Conservation (phyloP, 306 rosid genomes). For the Begonia loranthoides region DNA sequence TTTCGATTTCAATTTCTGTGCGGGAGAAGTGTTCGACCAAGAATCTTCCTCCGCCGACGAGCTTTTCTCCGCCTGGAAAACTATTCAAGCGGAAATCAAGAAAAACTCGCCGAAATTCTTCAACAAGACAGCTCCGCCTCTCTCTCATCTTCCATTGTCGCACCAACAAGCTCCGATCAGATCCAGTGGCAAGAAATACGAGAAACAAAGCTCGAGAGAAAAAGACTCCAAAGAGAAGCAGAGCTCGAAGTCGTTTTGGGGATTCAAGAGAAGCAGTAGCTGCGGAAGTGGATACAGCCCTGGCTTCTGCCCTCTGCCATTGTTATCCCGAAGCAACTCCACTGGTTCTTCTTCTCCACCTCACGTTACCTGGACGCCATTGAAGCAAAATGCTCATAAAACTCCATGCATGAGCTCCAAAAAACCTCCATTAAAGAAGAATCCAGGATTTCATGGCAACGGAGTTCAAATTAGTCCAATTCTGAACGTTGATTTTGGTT, state of each 20-base stretch:
- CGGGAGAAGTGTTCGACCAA: slow-evolving; percentile 31
- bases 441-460: not conserved
- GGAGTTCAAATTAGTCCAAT: too few relatives aligned
- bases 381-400: not conserved
- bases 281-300: not conserved
- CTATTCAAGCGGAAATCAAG: slow-evolving; percentile 22
- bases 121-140: slow-evolving; percentile 37
- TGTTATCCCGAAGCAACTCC: not conserved
- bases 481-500: too few relatives aligned
- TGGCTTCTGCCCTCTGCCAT: not conserved
- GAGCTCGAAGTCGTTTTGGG: not conserved
- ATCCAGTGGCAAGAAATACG: too few relatives aligned
- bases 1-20: slow-evolving; percentile 69
- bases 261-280: not conserved
- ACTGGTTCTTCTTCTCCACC: not conserved
- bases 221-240: not conserved
- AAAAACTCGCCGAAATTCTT: not conserved
- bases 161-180: too few relatives aligned
- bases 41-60: slow-evolving; percentile 82
- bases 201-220: too few relatives aligned
- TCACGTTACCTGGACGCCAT: not conserved
- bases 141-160: slow-evolving; percentile 15
- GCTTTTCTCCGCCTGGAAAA: slow-evolving; percentile 63
- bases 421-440: not conserved
- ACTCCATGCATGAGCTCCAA: not conserved